Conservation (phyloP, 2,329 filamentous ascomycete genomes). For the Cladobotryum protrusum region DNA sequence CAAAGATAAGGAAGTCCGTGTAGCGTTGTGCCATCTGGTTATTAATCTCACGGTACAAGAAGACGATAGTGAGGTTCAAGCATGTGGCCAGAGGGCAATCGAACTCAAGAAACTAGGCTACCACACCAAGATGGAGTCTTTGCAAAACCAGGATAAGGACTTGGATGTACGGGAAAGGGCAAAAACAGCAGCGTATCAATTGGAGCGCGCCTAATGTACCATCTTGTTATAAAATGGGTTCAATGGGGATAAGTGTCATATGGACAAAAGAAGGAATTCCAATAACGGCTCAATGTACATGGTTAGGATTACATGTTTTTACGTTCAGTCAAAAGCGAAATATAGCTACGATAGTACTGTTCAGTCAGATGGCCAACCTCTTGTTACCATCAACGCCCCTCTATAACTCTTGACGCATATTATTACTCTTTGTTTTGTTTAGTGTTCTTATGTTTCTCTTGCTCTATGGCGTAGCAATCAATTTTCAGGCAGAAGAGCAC, state of each 20-base stretch:
- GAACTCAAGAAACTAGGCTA: constrained; percentile 70
- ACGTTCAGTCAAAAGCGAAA: too few species aligned
- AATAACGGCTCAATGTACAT: too few species aligned
- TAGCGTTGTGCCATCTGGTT: constrained; percentile 74
- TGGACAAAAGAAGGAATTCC: not conserved
- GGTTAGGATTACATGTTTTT: too few species aligned
- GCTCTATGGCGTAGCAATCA: too few species aligned
- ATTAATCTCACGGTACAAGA: constrained; percentile 83
- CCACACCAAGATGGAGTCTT: constrained; percentile 54
- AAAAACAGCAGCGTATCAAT: constrained; percentile 70
- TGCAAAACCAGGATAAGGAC: constrained; percentile 62
- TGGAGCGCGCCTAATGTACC: constrained; percentile 54
- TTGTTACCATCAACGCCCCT: too few species aligned
- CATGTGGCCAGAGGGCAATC: constrained; percentile 58
- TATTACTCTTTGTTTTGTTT: not conserved
- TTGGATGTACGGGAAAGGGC: constrained; percentile 79
- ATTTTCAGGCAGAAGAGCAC: too few species aligned
- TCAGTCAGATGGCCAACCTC: too few species aligned
- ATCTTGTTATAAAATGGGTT: constrained; percentile 18
- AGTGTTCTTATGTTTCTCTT: not conserved
- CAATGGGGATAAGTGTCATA: not conserved
- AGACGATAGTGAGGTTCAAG: constrained; percentile 58
- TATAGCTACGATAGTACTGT: too few species aligned
- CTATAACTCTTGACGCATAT: not conserved
- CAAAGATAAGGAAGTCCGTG: constrained; percentile 65